Evolutionary conservation across 2,329 filamentous ascomycete species (phyloP).

Genomic region (Colletotrichum graminicola): DNA sequence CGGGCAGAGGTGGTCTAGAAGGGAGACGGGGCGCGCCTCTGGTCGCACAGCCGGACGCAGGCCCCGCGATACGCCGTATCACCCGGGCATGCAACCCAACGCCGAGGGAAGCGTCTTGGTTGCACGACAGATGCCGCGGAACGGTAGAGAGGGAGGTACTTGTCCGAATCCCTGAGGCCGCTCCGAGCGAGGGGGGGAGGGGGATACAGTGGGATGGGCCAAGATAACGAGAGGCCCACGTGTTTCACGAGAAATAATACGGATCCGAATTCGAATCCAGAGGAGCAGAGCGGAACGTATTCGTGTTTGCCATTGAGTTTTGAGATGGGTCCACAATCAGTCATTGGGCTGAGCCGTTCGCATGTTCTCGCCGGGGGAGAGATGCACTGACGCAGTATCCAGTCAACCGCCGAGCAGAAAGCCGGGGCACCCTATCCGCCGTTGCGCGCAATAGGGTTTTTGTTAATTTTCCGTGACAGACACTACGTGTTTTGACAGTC

Average conservation of each 20-base stretch:
- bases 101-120: not conserved
- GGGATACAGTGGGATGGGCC: not conserved
- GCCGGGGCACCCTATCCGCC: not conserved
- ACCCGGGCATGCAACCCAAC: not conserved
- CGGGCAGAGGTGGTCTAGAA: not conserved
- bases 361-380: not conserved
- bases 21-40: not conserved
- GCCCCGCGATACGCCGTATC: not conserved
- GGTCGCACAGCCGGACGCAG: not conserved
- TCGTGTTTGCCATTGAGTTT: not conserved
- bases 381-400: not conserved
- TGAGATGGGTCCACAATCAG: not conserved
- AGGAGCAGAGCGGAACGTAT: not conserved
- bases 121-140: not conserved
- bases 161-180: not conserved
- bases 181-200: not conserved
- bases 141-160: not conserved
- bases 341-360: not conserved
- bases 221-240: not conserved
- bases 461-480: constrained; percentile 6
- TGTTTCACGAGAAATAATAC: not conserved
- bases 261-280: not conserved
- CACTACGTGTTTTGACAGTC: constrained; percentile 23
- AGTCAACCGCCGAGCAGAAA: not conserved
- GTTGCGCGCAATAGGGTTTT: too few relatives aligned